phyloP scores from a whole-genome alignment of 306 rosid genomes.

The Sindora glabra region DNA sequence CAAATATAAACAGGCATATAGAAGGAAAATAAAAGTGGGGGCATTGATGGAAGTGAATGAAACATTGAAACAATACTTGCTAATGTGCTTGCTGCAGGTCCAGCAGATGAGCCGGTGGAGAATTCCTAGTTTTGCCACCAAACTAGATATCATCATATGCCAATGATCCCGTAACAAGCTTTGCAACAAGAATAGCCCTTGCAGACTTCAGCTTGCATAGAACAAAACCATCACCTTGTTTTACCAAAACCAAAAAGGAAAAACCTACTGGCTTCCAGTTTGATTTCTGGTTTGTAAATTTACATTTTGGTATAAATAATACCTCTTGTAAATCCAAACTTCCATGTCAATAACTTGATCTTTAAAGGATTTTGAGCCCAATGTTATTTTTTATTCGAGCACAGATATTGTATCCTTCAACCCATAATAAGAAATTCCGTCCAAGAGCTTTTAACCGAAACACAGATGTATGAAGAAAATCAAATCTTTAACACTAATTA shows the following conservation, averaged over 20 bases:
- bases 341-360: constrained; percentile 55
- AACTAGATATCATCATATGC: constrained; percentile 89
- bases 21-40: background rate
- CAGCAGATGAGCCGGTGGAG: constrained; percentile 74
- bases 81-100: constrained; percentile 73
- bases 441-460: constrained; percentile 52
- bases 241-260: too few species aligned
- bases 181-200: constrained; percentile 72
- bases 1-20: background rate
- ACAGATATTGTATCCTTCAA: constrained; percentile 75
- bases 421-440: constrained; percentile 85
- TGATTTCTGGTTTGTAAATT: background rate
- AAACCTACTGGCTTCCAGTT: background rate
- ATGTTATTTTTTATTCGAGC: constrained; percentile 65
- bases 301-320: background rate
- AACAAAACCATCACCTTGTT: constrained; percentile 6
- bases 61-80: constrained; percentile 34
- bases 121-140: constrained; percentile 76
- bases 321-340: constrained; percentile 79
- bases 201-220: constrained; percentile 47
- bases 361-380: constrained; percentile 67
- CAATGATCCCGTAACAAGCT: constrained; percentile 70
- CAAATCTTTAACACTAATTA: too few species aligned
- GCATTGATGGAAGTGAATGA: background rate
- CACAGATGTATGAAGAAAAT: too few species aligned